A percentile compares a stretch with the other conserved stretches of the same genome.
Evolutionary conservation across 768 basidiomycete species (phyloP).

Genomic region (Mycena albidolilacea): DNA sequence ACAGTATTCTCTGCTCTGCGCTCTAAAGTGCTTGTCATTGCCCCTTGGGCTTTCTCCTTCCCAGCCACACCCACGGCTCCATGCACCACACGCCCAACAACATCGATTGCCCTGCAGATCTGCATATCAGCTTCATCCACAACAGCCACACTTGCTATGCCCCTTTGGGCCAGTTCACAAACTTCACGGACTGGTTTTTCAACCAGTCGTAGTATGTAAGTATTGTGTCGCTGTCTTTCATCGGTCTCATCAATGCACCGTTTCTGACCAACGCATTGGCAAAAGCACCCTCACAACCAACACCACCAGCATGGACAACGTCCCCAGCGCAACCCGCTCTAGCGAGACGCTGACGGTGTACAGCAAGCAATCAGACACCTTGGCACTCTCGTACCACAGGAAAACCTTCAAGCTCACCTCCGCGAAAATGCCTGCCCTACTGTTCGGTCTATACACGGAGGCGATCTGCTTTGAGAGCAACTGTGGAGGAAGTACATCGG

Average conservation of each 20-base stretch:
- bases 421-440: neutral
- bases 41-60: neutral
- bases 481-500: conserved; percentile 35
- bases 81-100: neutral
- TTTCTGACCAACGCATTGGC: no score
- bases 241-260: neutral
- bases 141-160: conserved; percentile 33
- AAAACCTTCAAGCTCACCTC: neutral
- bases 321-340: conserved; percentile 33
- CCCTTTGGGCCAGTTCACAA: conserved; percentile 29
- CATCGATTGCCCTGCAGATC: conserved; percentile 10
- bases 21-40: neutral
- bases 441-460: conserved; percentile 26
- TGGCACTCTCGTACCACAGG: neutral
- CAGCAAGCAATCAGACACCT: neutral
- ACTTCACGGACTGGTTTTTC: conserved; percentile 32
- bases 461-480: conserved; percentile 29
- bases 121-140: conserved; percentile 14
- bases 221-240: neutral
- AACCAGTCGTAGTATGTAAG: conserved; percentile 33
- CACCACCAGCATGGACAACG: conserved; percentile 34
- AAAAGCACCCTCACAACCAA: conserved; percentile 10
- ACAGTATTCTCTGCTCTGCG: neutral
- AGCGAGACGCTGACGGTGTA: conserved; percentile 31
- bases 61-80: neutral